Evolutionary conservation across 2,329 filamentous ascomycete species (phyloP), one percentile per base, ranked within the genome.

Genomic region (Emergomyces africanus): DNA sequence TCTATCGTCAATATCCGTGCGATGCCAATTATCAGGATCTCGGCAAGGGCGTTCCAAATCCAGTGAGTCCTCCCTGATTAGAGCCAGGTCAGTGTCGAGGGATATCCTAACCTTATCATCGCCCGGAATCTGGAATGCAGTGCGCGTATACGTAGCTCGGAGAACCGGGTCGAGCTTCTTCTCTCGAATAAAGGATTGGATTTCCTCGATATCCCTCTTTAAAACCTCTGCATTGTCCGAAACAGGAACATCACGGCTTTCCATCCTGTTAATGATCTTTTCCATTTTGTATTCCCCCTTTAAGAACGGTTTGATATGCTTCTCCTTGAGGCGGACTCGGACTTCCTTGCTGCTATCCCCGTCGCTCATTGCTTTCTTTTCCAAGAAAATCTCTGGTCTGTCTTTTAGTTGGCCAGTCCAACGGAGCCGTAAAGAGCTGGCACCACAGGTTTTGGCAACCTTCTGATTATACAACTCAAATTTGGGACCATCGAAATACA

Each of bases 111-210:
- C 86, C 23, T 89, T 87, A 71, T 95, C 85, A 70, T 99, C 91
- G 15, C 89, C 84, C 5, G 94, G 94, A 65, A 96, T 96, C 74
- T 99, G 94, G 77, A 97, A 99, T 0, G 94, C 94, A 0, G 90
- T 95, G 62, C 94, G 88, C 44, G 86, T 88, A 72, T 97, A 97
- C 74, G 95, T 96, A 63, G 94, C 94, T 56, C 94, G 85, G 57
- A 99, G 74, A 37, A 96, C 82, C 5, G 94, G 94, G 70, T 92
- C 84, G 18, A 99, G 78, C 59, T 88, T 81, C 67, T 89, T 83
- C 54, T 88, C 81, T 67, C 83, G 82, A 70, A 96, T 84, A 67
- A 95, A 92, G 0, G 79, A 77, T 70, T 96, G 90, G 46, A 97
- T 88, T 61, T 86, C 83, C 53, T 84, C 78, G 18, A 92, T 87